Evolutionary conservation across 108 stramenopile genomes (phyloP).

Genomic region (Fistulifera pelliculosa): DNA sequence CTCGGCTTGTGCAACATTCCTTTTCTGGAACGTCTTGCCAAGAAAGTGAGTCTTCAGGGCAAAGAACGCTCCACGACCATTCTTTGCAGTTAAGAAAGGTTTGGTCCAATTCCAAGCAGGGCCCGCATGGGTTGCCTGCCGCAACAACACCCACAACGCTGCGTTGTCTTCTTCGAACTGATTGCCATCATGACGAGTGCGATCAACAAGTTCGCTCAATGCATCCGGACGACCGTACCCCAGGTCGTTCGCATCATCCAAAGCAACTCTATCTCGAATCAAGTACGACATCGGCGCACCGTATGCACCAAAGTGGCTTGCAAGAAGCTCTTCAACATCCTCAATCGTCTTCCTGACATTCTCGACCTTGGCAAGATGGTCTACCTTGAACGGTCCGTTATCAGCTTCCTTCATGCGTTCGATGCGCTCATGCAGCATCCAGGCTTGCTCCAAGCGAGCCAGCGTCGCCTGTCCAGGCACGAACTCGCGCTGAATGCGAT

Average conservation of each 20-base stretch:
- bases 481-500: conserved; percentile 2
- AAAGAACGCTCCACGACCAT: conserved; percentile 25
- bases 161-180: conserved; percentile 12
- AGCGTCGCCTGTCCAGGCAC: not conserved
- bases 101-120: conserved; percentile 15
- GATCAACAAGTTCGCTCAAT: conserved; percentile 13
- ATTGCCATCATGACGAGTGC: conserved; percentile 8
- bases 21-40: conserved; percentile 1
- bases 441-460: not conserved
- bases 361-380: not conserved
- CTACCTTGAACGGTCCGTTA: no score
- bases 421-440: not conserved
- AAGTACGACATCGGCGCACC: conserved; percentile 3
- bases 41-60: conserved; percentile 14
- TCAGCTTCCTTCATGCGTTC: not conserved
- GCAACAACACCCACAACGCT: conserved; percentile 10
- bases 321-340: not conserved
- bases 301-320: not conserved
- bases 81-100: not conserved
- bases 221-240: conserved; percentile 4
- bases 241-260: not conserved
- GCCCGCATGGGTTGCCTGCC: conserved; percentile 5
- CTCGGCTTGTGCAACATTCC: conserved; percentile 3
- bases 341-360: not conserved
- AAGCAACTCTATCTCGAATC: not conserved